Evolutionary conservation across 345 rosid species (phyloP).

Genomic region (Eucalyptus pauciflora): DNA sequence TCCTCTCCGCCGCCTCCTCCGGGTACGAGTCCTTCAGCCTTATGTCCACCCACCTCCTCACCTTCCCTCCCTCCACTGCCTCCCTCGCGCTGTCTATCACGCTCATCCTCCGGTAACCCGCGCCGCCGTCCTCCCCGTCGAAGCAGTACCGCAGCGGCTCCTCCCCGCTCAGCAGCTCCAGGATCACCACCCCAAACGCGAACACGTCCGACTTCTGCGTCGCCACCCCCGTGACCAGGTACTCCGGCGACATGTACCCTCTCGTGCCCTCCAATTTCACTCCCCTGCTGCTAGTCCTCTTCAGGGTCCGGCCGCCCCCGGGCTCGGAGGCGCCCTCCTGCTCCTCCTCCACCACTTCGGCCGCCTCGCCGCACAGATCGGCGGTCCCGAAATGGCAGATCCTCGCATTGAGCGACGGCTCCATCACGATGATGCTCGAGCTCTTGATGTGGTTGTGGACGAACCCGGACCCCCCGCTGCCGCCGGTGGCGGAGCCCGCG

Average conservation of each 20-base stretch:
- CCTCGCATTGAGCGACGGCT: conserved; percentile 16
- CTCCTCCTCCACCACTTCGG: background rate
- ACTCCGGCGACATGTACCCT: conserved; percentile 55
- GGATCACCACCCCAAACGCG: conserved; percentile 41
- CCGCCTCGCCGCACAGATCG: conserved; percentile 29
- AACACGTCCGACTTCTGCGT: conserved; percentile 34
- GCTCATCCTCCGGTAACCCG: conserved; percentile 17
- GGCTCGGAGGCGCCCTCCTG: conserved; percentile 7
- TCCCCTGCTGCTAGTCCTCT: background rate
- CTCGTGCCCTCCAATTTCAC: conserved; percentile 34
- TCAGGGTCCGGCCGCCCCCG: conserved; percentile 1
- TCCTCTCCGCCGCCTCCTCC: conserved; percentile 46
- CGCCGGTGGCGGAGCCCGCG: conserved; percentile 20
- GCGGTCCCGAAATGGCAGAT: conserved; percentile 49
- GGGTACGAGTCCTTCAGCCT: conserved; percentile 54
- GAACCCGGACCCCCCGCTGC: conserved; percentile 3
- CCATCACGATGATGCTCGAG: conserved; percentile 25
- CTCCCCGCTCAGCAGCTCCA: conserved; percentile 40
- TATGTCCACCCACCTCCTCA: conserved; percentile 51
- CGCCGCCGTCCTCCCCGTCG: conserved; percentile 5
- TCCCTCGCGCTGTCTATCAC: conserved; percentile 30
- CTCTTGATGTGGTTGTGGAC: conserved; percentile 40
- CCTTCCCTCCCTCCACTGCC: conserved; percentile 9
- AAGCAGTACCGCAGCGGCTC: conserved; percentile 23
- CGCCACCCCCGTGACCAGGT: conserved; percentile 13